phyloP scores from a whole-genome alignment of 2,329 filamentous ascomycete species.

The Juglanconis sp. region DNA sequence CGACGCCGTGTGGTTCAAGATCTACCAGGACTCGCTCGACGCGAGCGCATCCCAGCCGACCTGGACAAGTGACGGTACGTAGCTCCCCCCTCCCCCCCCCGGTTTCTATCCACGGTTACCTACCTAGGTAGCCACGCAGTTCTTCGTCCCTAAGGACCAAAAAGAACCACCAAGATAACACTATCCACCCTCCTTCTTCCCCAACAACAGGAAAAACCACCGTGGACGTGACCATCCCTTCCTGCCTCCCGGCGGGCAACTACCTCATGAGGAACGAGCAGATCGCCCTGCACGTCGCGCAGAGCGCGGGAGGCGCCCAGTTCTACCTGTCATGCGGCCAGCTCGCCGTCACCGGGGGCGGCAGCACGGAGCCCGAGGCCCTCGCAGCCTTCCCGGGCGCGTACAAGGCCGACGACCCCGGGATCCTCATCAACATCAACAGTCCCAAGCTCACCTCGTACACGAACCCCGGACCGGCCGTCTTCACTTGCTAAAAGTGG shows the following conservation, averaged over 20 bases:
- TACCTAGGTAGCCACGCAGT: not conserved
- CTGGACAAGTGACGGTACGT: constrained; percentile 15
- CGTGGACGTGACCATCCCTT: constrained; percentile 23
- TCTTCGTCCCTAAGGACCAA: not conserved
- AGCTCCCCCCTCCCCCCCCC: not conserved
- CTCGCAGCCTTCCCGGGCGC: constrained; percentile 22
- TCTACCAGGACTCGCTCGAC: constrained; percentile 28
- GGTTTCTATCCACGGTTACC: not conserved
- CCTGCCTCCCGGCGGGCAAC: constrained; percentile 23
- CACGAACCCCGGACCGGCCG: constrained; percentile 18
- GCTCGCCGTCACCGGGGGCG: constrained; percentile 22
- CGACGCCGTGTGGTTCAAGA: constrained; percentile 37
- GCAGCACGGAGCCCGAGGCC: constrained; percentile 17
- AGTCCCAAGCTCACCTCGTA: constrained; percentile 24
- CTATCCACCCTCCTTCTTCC: not conserved
- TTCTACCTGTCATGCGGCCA: constrained; percentile 24
- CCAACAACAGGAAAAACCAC: constrained; percentile 7
- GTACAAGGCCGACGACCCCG: constrained; percentile 23
- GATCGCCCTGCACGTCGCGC: constrained; percentile 24
- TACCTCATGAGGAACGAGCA: constrained; percentile 28
- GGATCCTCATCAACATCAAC: constrained; percentile 25
- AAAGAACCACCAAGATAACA: not conserved
- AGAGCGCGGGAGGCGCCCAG: constrained; percentile 22
- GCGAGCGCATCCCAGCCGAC: constrained; percentile 3
- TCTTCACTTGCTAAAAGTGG: constrained; percentile 1